phyloP scores from a whole-genome alignment of 371 early-diverging fungal genomes.

The Gilbertella persicaria region DNA sequence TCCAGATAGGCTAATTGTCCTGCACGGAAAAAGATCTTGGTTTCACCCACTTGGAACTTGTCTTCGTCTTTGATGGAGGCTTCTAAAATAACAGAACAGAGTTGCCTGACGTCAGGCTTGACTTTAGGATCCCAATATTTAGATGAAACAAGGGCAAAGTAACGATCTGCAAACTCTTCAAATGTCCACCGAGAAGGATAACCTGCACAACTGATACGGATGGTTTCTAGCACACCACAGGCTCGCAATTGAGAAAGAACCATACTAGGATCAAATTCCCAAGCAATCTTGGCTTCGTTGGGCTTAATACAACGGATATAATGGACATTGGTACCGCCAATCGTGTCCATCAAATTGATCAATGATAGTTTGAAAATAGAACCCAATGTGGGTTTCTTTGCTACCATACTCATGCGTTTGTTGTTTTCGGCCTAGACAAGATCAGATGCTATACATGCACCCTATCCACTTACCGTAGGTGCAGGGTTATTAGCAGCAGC shows the following conservation, averaged over 20 bases:
- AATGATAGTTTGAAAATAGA: slow-evolving; percentile 85
- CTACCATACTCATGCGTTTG: slow-evolving; percentile 62
- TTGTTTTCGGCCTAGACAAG: slow-evolving; percentile 35
- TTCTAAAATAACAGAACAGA: slow-evolving; percentile 66
- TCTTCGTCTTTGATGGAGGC: slow-evolving; percentile 69
- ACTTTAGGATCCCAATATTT: slow-evolving; percentile 59
- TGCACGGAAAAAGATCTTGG: slow-evolving; percentile 98
- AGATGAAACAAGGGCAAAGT: slow-evolving; percentile 83
- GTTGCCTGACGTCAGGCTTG: slow-evolving; percentile 45
- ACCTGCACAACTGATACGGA: slow-evolving; percentile 98
- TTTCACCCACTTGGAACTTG: slow-evolving; percentile 92
- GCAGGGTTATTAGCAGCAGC: slow-evolving; percentile 48
- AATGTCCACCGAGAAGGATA: slow-evolving; percentile 96
- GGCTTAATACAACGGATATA: slow-evolving; percentile 99
- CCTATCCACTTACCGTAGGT: slow-evolving; percentile 24
- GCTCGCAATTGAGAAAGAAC: slow-evolving; percentile 96
- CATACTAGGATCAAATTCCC: slow-evolving; percentile 89
- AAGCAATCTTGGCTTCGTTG: slow-evolving; percentile 89
- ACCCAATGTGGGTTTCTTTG: slow-evolving; percentile 85
- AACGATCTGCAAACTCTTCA: slow-evolving; percentile 93
- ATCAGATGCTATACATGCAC: not conserved
- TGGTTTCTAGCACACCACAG: slow-evolving; percentile 99
- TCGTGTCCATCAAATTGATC: slow-evolving; percentile 91
- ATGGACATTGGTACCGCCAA: slow-evolving; percentile 88
- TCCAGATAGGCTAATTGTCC: slow-evolving; percentile 93